phyloP scores from a whole-genome alignment of 2,329 filamentous ascomycete species.

The Clarireedia paspali region DNA sequence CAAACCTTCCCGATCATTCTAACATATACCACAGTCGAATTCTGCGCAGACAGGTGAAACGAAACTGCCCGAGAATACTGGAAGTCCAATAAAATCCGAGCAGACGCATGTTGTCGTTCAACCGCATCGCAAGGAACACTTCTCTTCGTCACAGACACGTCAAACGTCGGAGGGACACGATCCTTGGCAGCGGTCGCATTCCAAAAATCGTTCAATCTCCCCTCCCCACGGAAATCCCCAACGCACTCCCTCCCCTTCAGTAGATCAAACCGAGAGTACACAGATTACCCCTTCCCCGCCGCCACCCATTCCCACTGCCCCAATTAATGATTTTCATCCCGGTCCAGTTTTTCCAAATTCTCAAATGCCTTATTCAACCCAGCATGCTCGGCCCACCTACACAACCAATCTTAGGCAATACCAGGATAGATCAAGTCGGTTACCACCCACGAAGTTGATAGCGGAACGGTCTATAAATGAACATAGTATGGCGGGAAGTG shows the following conservation, averaged over 20 bases:
- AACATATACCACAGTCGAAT: neutral
- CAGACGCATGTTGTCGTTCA: conserved; percentile 5
- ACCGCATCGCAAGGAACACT: neutral
- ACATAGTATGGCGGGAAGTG: neutral
- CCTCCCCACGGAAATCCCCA: neutral
- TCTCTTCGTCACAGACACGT: conserved; percentile 4
- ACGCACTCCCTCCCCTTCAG: conserved; percentile 2
- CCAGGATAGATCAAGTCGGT: conserved; percentile 2
- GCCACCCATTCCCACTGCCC: conserved; percentile 9
- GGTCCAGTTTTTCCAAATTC: conserved; percentile 3
- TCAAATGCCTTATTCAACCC: conserved; percentile 8
- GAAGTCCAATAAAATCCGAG: conserved; percentile 4
- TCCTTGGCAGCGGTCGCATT: conserved; percentile 6
- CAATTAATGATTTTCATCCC: conserved; percentile 6
- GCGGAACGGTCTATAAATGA: neutral
- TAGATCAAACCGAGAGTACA: conserved; percentile 3
- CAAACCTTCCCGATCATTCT: neutral
- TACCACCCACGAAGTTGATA: neutral
- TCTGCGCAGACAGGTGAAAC: neutral
- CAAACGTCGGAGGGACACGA: conserved; percentile 7
- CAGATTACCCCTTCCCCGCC: conserved; percentile 9
- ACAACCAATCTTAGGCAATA: conserved; percentile 9
- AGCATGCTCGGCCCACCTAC: conserved; percentile 2
- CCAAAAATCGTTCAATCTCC: conserved; percentile 4
- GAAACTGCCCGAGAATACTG: conserved; percentile 1